phyloP scores from a whole-genome alignment of 208 protist species.

The Eutreptiella sp. region DNA sequence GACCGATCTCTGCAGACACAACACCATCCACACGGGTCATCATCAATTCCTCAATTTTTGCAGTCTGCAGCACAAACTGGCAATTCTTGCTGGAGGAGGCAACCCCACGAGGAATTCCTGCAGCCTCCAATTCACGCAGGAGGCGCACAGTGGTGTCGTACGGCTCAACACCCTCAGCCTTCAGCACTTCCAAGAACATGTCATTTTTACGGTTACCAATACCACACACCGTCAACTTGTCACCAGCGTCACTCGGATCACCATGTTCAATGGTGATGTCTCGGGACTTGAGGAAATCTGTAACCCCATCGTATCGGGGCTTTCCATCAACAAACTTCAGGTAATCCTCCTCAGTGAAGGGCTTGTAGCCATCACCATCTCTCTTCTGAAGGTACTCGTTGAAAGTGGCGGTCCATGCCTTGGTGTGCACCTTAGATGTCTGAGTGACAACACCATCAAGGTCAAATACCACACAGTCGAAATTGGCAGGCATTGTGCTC shows the following conservation, averaged over 20 bases:
- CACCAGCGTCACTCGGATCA: slow-evolving; percentile 2
- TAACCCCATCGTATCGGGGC: slow-evolving; percentile 25
- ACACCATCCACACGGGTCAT: slow-evolving; percentile 18
- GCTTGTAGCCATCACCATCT: background rate
- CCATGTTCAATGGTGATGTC: slow-evolving; percentile 1
- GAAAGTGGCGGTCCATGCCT: slow-evolving; percentile 25
- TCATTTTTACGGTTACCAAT: slow-evolving; percentile 28
- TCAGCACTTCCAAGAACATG: slow-evolving; percentile 6
- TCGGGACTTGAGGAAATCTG: background rate
- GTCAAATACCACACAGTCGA: no score
- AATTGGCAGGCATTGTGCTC: no score
- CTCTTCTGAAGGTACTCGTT: slow-evolving; percentile 18
- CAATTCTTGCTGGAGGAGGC: slow-evolving; percentile 24
- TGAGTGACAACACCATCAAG: slow-evolving; percentile 27
- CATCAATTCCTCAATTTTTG: slow-evolving; percentile 4
- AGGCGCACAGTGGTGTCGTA: slow-evolving; percentile 17
- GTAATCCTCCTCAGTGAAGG: slow-evolving; percentile 20
- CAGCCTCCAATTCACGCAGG: background rate
- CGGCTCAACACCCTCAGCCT: slow-evolving; percentile 16
- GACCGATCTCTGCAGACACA: slow-evolving; percentile 18
- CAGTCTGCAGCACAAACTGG: slow-evolving; percentile 11
- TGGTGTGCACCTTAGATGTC: slow-evolving; percentile 23
- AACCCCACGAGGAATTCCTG: slow-evolving; percentile 16
- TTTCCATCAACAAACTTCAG: slow-evolving; percentile 25
- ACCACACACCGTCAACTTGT: slow-evolving; percentile 6